These are phyloP conservation scores for Carex kokanica DNA, from an alignment of 176 grass and related monocot species.

Conservation along the genomic window DNA sequence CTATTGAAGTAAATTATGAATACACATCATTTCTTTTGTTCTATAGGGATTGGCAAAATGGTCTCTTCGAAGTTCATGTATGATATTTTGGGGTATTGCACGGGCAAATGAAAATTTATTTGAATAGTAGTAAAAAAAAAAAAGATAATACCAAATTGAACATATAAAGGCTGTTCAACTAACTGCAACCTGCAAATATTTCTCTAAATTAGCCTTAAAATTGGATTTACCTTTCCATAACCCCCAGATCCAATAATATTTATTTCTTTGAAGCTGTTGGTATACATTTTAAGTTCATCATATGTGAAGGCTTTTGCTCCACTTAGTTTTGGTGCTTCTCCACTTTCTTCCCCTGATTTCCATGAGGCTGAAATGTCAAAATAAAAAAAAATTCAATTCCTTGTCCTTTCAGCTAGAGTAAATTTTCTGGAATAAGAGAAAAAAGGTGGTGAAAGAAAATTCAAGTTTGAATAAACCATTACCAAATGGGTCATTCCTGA, in stretches of 20 bases:
- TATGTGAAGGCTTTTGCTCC: conserved; percentile 55
- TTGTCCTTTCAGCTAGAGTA: not conserved
- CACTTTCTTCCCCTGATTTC: conserved; percentile 56
- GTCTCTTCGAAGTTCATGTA: not conserved
- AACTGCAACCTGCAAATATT: not conserved
- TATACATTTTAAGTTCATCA: conserved; percentile 71
- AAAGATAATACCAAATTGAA: not conserved
- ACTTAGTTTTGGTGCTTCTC: conserved; percentile 58
- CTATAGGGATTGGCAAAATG: not conserved
- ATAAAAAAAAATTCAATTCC: not conserved
- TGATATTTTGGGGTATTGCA: not conserved
- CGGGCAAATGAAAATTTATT: not conserved
- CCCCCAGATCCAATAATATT: conserved; percentile 75
- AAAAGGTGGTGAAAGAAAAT: conserved; percentile 3
- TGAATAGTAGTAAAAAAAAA: not conserved
- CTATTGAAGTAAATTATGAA: not conserved
- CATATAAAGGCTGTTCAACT: not conserved
- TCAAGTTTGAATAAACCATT: conserved; percentile 3
- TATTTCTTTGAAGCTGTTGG: conserved; percentile 67
- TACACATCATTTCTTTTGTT: not conserved
- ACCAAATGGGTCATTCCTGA: conserved; percentile 62
- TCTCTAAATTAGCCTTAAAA: not conserved
- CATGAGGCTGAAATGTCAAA: conserved; percentile 56
- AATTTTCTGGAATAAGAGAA: conserved; percentile 34
- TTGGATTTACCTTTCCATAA: conserved; percentile 68